Conservation (phyloP, 208 protist genomes). For the Crithidia sp. region DNA sequence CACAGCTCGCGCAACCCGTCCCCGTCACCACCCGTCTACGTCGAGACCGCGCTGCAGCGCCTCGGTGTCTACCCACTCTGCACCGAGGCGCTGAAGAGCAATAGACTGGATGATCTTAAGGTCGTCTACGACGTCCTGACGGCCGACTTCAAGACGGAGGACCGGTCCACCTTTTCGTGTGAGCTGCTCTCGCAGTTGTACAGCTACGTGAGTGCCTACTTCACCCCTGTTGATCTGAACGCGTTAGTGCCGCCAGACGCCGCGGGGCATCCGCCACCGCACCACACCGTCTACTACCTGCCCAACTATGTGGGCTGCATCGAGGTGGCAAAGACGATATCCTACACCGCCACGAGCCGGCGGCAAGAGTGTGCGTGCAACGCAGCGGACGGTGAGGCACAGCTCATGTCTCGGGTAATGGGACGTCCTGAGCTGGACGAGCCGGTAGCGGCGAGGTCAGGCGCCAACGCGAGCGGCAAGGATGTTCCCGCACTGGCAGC, state of each 20-base stretch:
- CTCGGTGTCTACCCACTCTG: slow-evolving; percentile 39
- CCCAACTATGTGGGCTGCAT: slow-evolving; percentile 35
- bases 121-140: slow-evolving; percentile 63
- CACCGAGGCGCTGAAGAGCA: slow-evolving; percentile 28
- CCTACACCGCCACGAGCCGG: slow-evolving; percentile 17
- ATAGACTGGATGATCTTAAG: slow-evolving; percentile 37
- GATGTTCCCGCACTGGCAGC: not conserved
- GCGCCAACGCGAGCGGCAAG: not conserved
- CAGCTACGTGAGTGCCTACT: slow-evolving; percentile 63
- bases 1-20: slow-evolving; percentile 8
- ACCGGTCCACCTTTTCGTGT: slow-evolving; percentile 50
- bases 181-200: slow-evolving; percentile 60
- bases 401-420: slow-evolving; percentile 15
- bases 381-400: not conserved
- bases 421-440: slow-evolving; percentile 19
- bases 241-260: slow-evolving; percentile 4
- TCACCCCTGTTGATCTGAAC: slow-evolving; percentile 39
- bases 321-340: slow-evolving; percentile 30
- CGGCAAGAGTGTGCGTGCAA: not conserved
- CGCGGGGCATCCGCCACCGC: not conserved
- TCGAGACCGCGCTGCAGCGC: slow-evolving; percentile 40
- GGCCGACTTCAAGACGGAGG: slow-evolving; percentile 53
- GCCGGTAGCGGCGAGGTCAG: not conserved
- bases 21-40: slow-evolving; percentile 28
- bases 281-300: slow-evolving; percentile 34